These are phyloP conservation scores for Metschnikowia proteae DNA, from an alignment of 805 yeast species.

Conservation along the genomic window DNA sequence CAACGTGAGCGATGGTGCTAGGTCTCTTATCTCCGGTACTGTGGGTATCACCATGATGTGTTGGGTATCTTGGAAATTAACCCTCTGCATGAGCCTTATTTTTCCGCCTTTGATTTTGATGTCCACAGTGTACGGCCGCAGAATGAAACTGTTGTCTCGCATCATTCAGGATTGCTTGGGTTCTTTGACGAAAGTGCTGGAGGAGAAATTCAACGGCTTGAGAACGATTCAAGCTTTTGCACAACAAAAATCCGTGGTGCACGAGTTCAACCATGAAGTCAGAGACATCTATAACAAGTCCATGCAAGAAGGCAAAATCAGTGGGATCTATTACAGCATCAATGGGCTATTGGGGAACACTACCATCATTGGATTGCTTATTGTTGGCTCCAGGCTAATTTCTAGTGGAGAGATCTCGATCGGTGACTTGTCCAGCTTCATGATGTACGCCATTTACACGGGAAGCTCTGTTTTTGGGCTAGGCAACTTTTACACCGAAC, in stretches of 20 bases:
- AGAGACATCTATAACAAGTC: slow-evolving; percentile 63
- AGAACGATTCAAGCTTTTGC: slow-evolving; percentile 88
- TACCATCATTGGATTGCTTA: slow-evolving; percentile 70
- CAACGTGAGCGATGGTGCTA: slow-evolving; percentile 86
- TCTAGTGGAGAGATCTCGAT: slow-evolving; percentile 69
- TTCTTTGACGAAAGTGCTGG: slow-evolving; percentile 80
- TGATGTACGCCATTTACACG: slow-evolving; percentile 93
- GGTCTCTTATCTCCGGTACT: slow-evolving; percentile 75
- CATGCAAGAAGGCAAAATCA: slow-evolving; percentile 71
- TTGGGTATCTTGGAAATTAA: slow-evolving; percentile 75
- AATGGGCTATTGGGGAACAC: slow-evolving; percentile 84
- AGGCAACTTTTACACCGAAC: slow-evolving; percentile 86
- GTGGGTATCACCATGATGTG: slow-evolving; percentile 93
- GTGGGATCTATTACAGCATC: slow-evolving; percentile 72
- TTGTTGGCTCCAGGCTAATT: slow-evolving; percentile 81
- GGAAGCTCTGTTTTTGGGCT: slow-evolving; percentile 91
- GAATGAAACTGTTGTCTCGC: slow-evolving; percentile 69
- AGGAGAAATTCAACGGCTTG: slow-evolving; percentile 82
- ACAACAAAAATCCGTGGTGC: slow-evolving; percentile 76
- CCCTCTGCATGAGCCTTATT: slow-evolving; percentile 73
- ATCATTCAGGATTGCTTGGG: slow-evolving; percentile 83
- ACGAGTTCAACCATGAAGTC: slow-evolving; percentile 69
- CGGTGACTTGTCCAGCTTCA: slow-evolving; percentile 87
- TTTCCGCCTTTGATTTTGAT: slow-evolving; percentile 81
- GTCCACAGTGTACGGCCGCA: slow-evolving; percentile 78